Percentiles rank a stretch among this genome's conserved stretches.
Evolutionary conservation across 2,329 filamentous ascomycete genomes (phyloP).

Genomic region (Pyrenochaeta sp.): DNA sequence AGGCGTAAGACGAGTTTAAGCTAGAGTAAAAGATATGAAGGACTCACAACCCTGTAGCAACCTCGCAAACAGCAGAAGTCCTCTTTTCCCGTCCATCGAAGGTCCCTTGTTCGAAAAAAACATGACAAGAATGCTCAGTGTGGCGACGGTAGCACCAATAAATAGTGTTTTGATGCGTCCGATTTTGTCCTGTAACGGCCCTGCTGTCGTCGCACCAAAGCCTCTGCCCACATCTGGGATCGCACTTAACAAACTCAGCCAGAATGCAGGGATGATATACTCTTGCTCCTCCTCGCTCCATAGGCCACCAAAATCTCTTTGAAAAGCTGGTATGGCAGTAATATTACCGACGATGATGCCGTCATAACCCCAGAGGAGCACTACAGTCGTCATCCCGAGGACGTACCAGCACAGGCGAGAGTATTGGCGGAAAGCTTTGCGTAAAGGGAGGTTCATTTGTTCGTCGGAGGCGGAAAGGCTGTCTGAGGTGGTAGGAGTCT

Average conservation of each 20-base stretch:
- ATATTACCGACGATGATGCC: conserved; percentile 62
- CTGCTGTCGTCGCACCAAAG: conserved; percentile 50
- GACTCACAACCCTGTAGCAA: conserved; percentile 51
- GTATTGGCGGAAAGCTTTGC: conserved; percentile 11
- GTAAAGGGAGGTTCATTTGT: conserved; percentile 7
- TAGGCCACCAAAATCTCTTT: conserved; percentile 59
- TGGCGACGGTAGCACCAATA: conserved; percentile 50
- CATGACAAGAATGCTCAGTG: conserved; percentile 48
- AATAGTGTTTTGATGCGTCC: conserved; percentile 52
- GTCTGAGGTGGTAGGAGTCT: neutral
- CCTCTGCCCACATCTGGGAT: conserved; percentile 51
- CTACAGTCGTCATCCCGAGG: conserved; percentile 15
- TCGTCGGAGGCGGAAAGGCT: neutral
- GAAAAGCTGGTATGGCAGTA: conserved; percentile 64
- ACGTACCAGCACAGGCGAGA: conserved; percentile 10
- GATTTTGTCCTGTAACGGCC: conserved; percentile 52
- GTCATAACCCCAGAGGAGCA: conserved; percentile 22
- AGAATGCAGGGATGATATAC: conserved; percentile 51
- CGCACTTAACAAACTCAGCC: conserved; percentile 58
- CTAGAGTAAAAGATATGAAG: neutral
- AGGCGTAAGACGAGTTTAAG: no score
- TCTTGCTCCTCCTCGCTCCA: conserved; percentile 4
- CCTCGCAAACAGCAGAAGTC: conserved; percentile 55
- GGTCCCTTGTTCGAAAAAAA: conserved; percentile 44
- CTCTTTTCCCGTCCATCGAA: conserved; percentile 41